phyloP scores from a whole-genome alignment of 2,329 filamentous ascomycete genomes.

The Clonostachys sp. region DNA sequence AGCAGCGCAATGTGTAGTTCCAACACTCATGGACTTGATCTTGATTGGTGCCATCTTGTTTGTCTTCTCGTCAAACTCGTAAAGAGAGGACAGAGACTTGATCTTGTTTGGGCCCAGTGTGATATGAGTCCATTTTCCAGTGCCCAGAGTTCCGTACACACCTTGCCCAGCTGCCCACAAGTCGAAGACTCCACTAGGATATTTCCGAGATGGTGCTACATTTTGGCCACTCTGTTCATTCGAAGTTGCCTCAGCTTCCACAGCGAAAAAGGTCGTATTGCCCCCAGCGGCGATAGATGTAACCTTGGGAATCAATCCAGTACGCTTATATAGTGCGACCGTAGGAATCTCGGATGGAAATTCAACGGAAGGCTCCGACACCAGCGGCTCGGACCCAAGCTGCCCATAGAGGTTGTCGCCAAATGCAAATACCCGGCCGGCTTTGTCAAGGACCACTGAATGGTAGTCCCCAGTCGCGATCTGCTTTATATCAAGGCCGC shows the following conservation, averaged over 20 bases:
- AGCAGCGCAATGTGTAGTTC: constrained; percentile 75
- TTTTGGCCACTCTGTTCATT: constrained; percentile 5
- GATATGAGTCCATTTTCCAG: constrained; percentile 83
- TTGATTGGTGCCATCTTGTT: constrained; percentile 73
- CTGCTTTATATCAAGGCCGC: constrained; percentile 64
- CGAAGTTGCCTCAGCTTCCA: constrained; percentile 63
- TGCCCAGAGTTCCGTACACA: constrained; percentile 78
- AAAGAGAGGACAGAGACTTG: constrained; percentile 76
- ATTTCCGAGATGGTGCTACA: constrained; percentile 21
- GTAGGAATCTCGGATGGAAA: constrained; percentile 67
- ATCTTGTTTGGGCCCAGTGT: constrained; percentile 75
- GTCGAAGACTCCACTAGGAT: constrained; percentile 42
- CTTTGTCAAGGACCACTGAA: constrained; percentile 70
- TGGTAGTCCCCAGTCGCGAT: constrained; percentile 86
- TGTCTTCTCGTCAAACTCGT: constrained; percentile 76
- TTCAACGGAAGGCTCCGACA: constrained; percentile 59
- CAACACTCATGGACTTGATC: constrained; percentile 67
- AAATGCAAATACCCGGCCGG: constrained; percentile 78
- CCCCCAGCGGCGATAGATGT: constrained; percentile 83
- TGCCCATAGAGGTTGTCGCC: constrained; percentile 93
- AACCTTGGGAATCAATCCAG: constrained; percentile 58
- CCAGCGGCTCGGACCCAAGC: constrained; percentile 71
- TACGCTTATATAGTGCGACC: constrained; percentile 66
- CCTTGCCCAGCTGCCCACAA: constrained; percentile 86
- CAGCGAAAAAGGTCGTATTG: constrained; percentile 78